Evolutionary conservation across 371 early-diverging fungal genomes (phyloP), one percentile per base, ranked within the genome.

Genomic region (Mucor lusitanicus): DNA sequence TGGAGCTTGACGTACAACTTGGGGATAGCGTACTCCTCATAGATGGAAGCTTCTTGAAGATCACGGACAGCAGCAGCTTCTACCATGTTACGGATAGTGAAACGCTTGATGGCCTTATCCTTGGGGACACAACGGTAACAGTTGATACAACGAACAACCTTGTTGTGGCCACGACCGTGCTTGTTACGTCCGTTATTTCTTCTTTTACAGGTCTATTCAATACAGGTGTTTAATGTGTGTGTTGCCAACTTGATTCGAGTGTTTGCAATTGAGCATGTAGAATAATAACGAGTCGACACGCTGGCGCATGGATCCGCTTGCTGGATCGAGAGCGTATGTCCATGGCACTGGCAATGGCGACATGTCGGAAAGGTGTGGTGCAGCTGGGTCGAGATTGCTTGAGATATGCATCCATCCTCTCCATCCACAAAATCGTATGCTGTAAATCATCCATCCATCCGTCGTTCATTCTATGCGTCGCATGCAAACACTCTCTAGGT

Each of bases 71-170:
- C 98, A 65, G 99, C 99, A 76, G 89, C 87, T 87, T 99, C 99
- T 68, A 99, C 94, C 93, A 99, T 95, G 88, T 95, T 96, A 78
- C 96, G 91, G 87, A 99, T 92, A 73, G 92, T 88, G 90, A 97
- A 96, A 74, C 99, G 92, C 92, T 98, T 98, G 87, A 99, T 96
- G 78, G 99, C 97, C 93, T 99, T 99, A 88, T 99, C 99, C 87
- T 99, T 99, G 73, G 99, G 97, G 72, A 94, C 94, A 79, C 95
- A 93, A 84, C 97, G 93, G 71, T 90, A 91, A 88, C 99, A 99
- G 95, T 99, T 98, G 82, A 94, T 93, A 90, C 99, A 99, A 80
- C 99, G 95, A 81, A 98, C 93, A 76, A 89, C 89, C 85, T 90
- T 92, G 81, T 91, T 92, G 91, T 98, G 96, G 76, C 99, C 99